These are phyloP conservation scores for Euphrasia arctica DNA, from an alignment of 305 asterid species.

Conservation along the genomic window DNA sequence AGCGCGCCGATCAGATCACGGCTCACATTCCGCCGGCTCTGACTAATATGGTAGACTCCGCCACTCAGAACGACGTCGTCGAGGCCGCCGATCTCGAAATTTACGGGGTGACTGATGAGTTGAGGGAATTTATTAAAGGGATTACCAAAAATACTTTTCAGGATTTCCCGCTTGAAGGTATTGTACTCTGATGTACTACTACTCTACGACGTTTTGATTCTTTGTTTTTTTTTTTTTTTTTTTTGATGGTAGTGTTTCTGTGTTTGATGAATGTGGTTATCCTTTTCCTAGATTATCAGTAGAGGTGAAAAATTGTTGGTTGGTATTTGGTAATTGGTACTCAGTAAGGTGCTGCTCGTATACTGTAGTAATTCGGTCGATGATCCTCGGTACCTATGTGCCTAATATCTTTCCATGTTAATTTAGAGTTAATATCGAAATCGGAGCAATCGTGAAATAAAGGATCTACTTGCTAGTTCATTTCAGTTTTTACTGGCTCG, in stretches of 20 bases:
- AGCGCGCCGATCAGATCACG: conserved; percentile 63
- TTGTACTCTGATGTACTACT: not conserved
- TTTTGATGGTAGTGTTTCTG: conserved; percentile 2
- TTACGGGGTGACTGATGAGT: conserved; percentile 73
- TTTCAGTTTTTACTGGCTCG: not conserved
- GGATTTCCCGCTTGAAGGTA: conserved; percentile 87
- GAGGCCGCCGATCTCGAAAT: conserved; percentile 52
- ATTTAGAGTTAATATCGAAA: conserved; percentile 11
- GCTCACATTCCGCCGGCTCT: conserved; percentile 61
- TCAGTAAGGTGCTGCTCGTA: not conserved
- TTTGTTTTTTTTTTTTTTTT: conserved; percentile 1
- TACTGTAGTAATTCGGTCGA: not conserved
- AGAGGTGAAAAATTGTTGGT: not conserved
- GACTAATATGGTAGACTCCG: conserved; percentile 38
- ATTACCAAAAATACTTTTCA: conserved; percentile 59
- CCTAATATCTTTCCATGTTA: conserved; percentile 12
- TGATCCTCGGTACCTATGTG: conserved; percentile 5
- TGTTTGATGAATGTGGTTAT: conserved; percentile 10
- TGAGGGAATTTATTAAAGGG: conserved; percentile 71
- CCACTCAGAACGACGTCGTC: conserved; percentile 25
- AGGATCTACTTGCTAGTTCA: not conserved
- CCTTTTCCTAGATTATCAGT: conserved; percentile 12
- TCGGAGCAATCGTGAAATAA: not conserved
- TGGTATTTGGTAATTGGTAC: conserved; percentile 1
- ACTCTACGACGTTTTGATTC: not conserved